Conservation (phyloP, 1,284 basidiomycete genomes). For the Moniliophthora roreri region DNA sequence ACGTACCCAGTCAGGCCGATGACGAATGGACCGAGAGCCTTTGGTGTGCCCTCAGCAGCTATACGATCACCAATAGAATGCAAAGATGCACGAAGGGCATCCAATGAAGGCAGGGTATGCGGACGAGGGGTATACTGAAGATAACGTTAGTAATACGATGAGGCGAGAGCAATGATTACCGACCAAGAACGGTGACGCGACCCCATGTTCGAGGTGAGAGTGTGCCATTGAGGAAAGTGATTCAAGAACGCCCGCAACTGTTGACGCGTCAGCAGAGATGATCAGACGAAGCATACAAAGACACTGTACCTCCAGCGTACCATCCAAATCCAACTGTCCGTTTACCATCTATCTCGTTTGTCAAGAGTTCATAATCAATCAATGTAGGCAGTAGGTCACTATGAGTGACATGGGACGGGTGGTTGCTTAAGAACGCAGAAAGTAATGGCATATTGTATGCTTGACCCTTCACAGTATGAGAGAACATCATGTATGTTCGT, state of each 20-base stretch:
- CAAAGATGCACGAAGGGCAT: slow-evolving; percentile 58
- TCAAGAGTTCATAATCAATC: slow-evolving; percentile 86
- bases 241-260: slow-evolving; percentile 84
- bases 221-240: slow-evolving; percentile 79
- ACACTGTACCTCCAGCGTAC: slow-evolving; percentile 80
- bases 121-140: slow-evolving; percentile 77
- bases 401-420: slow-evolving; percentile 12
- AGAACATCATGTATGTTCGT: slow-evolving; percentile 85
- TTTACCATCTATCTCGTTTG: slow-evolving; percentile 55
- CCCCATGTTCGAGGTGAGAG: slow-evolving; percentile 72
- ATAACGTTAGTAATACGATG: slow-evolving; percentile 3
- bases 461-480: slow-evolving; percentile 87
- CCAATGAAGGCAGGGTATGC: slow-evolving; percentile 66
- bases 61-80: slow-evolving; percentile 61
- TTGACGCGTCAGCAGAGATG: background rate
- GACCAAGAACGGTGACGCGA: slow-evolving; percentile 83
- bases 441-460: slow-evolving; percentile 82
- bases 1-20: slow-evolving; percentile 81
- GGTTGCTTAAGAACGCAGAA: slow-evolving; percentile 53
- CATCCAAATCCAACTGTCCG: slow-evolving; percentile 87
- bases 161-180: slow-evolving; percentile 23
- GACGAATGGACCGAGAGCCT: slow-evolving; percentile 71
- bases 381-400: slow-evolving; percentile 41
- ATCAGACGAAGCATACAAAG: background rate
- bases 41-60: slow-evolving; percentile 57